phyloP scores from a whole-genome alignment of 2,329 filamentous ascomycete species.

The Torrubiellomyces zombiae region DNA sequence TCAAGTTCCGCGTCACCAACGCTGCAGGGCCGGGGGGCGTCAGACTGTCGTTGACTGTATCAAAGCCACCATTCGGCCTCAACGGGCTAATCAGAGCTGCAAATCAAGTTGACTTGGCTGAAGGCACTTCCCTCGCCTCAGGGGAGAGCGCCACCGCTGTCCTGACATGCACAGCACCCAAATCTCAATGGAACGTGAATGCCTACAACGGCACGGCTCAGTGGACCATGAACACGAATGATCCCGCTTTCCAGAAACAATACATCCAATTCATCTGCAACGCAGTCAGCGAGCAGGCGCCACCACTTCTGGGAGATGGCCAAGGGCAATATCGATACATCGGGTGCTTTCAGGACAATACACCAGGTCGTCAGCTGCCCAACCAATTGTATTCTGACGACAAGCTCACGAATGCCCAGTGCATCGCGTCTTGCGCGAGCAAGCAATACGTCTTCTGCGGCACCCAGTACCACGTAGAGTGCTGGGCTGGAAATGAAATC shows the following conservation, averaged over 20 bases:
- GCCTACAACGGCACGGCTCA: slow-evolving; percentile 27
- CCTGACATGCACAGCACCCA: slow-evolving; percentile 37
- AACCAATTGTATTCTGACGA: slow-evolving; percentile 22
- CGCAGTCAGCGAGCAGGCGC: slow-evolving; percentile 34
- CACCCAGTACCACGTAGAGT: slow-evolving; percentile 33
- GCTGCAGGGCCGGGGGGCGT: slow-evolving; percentile 26
- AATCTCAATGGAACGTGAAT: slow-evolving; percentile 39
- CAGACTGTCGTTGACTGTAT: slow-evolving; percentile 37
- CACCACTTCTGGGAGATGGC: slow-evolving; percentile 26
- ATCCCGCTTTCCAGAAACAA: slow-evolving; percentile 33
- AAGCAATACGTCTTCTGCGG: slow-evolving; percentile 25
- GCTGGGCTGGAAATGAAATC: slow-evolving; percentile 34
- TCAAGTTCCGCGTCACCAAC: slow-evolving; percentile 38
- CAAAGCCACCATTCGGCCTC: slow-evolving; percentile 42
- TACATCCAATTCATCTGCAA: slow-evolving; percentile 33
- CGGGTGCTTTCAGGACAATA: slow-evolving; percentile 40
- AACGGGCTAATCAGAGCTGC: slow-evolving; percentile 33
- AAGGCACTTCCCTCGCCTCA: slow-evolving; percentile 32
- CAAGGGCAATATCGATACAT: slow-evolving; percentile 32
- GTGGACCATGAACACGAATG: slow-evolving; percentile 43
- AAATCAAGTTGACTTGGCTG: slow-evolving; percentile 40
- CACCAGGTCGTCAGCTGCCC: slow-evolving; percentile 33
- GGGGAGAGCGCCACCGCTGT: slow-evolving; percentile 33
- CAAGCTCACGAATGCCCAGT: slow-evolving; percentile 25
- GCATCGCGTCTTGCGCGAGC: slow-evolving; percentile 24